Percentiles rank a stretch among this genome's conserved stretches.
phyloP scores from a whole-genome alignment of 345 rosid species.

The Pistacia integerrima region DNA sequence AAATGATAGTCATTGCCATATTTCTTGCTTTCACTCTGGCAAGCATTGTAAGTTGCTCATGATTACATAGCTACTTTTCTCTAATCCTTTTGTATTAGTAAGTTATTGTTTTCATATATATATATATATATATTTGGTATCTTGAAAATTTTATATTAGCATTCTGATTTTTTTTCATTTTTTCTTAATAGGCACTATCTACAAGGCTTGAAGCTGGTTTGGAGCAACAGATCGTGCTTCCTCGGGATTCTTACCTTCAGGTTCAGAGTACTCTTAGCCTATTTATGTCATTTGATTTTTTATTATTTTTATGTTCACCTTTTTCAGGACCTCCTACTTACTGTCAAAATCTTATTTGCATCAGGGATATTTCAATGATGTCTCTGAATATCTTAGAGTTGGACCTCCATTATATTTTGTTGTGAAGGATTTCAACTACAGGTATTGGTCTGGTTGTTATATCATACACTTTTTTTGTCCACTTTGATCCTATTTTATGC shows the following conservation, averaged over 20 bases:
- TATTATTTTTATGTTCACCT: neutral
- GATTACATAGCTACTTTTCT: neutral
- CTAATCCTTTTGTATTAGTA: neutral
- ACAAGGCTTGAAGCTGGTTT: slow-evolving; percentile 60
- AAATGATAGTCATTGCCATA: slow-evolving; percentile 46
- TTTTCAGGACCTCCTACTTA: neutral
- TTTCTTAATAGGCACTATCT: slow-evolving; percentile 42
- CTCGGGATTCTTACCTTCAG: slow-evolving; percentile 68
- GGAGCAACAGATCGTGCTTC: slow-evolving; percentile 66
- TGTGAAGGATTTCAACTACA: slow-evolving; percentile 61
- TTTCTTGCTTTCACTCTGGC: slow-evolving; percentile 51
- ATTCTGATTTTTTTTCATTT: neutral
- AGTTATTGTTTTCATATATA: neutral
- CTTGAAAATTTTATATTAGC: neutral
- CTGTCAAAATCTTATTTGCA: slow-evolving; percentile 2
- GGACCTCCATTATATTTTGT: slow-evolving; percentile 68
- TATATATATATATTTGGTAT: neutral
- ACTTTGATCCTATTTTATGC: neutral
- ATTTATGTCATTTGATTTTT: neutral
- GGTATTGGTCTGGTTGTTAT: slow-evolving; percentile 28
- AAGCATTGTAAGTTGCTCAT: slow-evolving; percentile 48
- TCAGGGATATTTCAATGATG: slow-evolving; percentile 59
- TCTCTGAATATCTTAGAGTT: slow-evolving; percentile 54
- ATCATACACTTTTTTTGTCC: neutral
- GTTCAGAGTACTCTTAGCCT: slow-evolving; percentile 24